These are phyloP conservation scores for Mitragyna speciosa DNA, from an alignment of 257 asterid species.

Conservation along the genomic window DNA sequence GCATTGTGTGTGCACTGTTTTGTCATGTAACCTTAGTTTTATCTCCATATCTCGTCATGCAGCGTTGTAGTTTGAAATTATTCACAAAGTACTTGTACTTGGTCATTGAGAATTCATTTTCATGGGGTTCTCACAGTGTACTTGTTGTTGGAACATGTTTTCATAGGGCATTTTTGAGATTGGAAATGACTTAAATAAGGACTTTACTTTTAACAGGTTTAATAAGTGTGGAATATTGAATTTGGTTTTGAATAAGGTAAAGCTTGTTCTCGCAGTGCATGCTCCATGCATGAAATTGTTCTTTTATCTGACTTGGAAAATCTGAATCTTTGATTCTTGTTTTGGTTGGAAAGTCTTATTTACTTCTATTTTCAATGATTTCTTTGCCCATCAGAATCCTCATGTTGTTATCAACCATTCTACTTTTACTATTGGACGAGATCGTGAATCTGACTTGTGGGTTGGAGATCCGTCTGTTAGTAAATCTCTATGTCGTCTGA, in stretches of 20 bases:
- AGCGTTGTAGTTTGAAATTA: background rate
- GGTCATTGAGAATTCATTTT: background rate
- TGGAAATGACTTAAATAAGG: background rate
- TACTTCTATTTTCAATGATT: background rate
- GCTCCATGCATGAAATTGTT: background rate
- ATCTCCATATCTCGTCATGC: background rate
- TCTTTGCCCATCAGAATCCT: constrained; percentile 49
- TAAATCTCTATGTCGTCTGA: constrained; percentile 67
- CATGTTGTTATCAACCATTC: constrained; percentile 62
- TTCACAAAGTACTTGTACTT: background rate
- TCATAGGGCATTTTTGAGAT: background rate
- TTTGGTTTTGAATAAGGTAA: background rate
- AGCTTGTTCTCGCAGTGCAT: background rate
- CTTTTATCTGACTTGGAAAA: background rate
- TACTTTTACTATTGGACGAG: constrained; percentile 52
- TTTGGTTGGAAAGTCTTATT: background rate
- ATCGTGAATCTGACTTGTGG: constrained; percentile 58
- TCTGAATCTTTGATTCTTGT: background rate
- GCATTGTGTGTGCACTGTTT: background rate
- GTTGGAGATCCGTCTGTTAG: constrained; percentile 66
- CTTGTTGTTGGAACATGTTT: background rate
- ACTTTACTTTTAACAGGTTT: background rate
- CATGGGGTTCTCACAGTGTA: background rate
- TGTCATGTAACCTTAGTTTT: background rate
- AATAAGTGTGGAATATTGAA: background rate